phyloP scores from a whole-genome alignment of 2,329 filamentous ascomycete genomes.

The Dactylellina leptospora region DNA sequence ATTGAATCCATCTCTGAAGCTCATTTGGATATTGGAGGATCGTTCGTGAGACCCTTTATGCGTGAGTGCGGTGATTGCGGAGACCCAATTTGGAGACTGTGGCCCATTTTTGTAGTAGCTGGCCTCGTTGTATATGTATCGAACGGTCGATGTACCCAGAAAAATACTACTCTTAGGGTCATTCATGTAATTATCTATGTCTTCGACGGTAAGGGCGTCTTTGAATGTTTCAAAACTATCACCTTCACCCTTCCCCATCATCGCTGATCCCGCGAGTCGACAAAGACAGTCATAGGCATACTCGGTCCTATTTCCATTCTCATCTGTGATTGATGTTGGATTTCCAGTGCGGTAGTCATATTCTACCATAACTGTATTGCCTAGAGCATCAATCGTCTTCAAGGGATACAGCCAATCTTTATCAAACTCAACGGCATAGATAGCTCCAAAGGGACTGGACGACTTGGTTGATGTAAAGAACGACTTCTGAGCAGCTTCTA shows the following conservation, averaged over 20 bases:
- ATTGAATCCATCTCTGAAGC: slow-evolving; percentile 37
- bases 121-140: background rate
- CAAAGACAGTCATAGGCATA: slow-evolving; percentile 10
- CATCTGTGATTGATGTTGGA: background rate
- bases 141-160: slow-evolving; percentile 1
- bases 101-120: slow-evolving; percentile 2
- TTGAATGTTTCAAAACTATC: slow-evolving; percentile 1
- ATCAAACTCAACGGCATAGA: background rate
- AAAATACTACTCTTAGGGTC: background rate
- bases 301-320: slow-evolving; percentile 14
- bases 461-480: background rate
- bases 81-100: background rate
- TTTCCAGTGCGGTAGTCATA: slow-evolving; percentile 4
- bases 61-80: background rate
- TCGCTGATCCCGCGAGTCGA: background rate
- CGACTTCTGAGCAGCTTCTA: background rate
- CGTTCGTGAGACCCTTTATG: background rate
- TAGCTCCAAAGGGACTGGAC: background rate
- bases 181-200: background rate
- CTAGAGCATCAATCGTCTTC: background rate
- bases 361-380: background rate
- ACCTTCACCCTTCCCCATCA: background rate
- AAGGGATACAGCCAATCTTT: background rate
- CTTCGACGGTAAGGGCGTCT: background rate
- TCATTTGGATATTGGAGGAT: background rate